phyloP scores from a whole-genome alignment of 2,329 filamentous ascomycete genomes.

The Ophiostoma australiae region DNA sequence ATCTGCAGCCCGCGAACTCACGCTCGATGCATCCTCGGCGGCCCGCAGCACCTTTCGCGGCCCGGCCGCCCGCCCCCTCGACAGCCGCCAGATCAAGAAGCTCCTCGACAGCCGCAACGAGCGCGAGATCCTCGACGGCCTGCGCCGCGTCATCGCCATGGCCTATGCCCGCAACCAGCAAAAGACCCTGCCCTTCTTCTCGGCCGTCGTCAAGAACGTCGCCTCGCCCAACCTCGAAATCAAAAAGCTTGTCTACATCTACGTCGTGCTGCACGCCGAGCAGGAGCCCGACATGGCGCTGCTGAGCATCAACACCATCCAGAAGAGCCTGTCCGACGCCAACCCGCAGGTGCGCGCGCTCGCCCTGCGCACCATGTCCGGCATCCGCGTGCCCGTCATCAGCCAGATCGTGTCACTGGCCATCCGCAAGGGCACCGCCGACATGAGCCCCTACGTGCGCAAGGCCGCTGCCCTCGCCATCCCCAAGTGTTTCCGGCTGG shows the following conservation, averaged over 20 bases:
- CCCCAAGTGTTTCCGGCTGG: constrained; percentile 89
- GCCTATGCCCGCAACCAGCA: constrained; percentile 68
- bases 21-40: constrained; percentile 90
- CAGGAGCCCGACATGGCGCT: constrained; percentile 92
- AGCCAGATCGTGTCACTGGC: constrained; percentile 94
- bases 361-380: constrained; percentile 93
- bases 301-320: constrained; percentile 96
- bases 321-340: constrained; percentile 89
- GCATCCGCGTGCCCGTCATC: constrained; percentile 94
- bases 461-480: constrained; percentile 91
- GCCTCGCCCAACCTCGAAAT: constrained; percentile 90
- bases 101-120: constrained; percentile 91
- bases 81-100: constrained; percentile 85
- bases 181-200: constrained; percentile 87
- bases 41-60: constrained; percentile 64
- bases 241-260: constrained; percentile 98
- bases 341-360: constrained; percentile 88
- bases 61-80: constrained; percentile 54
- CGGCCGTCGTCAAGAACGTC: constrained; percentile 96
- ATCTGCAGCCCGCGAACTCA: constrained; percentile 79
- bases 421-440: constrained; percentile 86
- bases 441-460: constrained; percentile 92
- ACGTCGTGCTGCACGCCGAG: constrained; percentile 93
- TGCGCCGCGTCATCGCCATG: constrained; percentile 90
- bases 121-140: constrained; percentile 83